Evolutionary conservation across 2,329 filamentous ascomycete species (phyloP).

Genomic region (Exophiala dermatitidis): DNA sequence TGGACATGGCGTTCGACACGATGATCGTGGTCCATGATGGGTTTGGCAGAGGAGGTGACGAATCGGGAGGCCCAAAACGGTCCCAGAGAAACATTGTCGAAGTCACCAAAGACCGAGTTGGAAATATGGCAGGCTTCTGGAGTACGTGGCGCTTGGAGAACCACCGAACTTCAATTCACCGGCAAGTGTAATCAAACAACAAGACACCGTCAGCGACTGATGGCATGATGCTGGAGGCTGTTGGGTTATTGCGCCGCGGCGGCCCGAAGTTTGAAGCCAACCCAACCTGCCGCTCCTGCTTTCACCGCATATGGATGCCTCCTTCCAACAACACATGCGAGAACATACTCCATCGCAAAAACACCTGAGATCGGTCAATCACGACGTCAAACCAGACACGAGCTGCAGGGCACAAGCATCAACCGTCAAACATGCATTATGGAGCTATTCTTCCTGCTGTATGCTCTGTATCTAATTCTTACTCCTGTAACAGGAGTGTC

Average conservation of each 20-base stretch:
- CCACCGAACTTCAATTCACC: neutral
- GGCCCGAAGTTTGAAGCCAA: no score
- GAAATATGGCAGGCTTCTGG: constrained; percentile 15
- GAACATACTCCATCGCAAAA: no score
- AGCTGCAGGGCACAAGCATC: neutral
- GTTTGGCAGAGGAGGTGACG: constrained; percentile 1
- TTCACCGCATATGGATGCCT: no score
- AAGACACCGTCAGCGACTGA: neutral
- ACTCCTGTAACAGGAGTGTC: neutral
- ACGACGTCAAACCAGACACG: neutral
- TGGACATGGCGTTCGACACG: constrained; percentile 14
- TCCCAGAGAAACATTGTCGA: constrained; percentile 12
- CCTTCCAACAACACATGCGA: no score
- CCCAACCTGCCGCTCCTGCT: no score
- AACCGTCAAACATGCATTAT: constrained; percentile 1
- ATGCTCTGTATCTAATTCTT: neutral
- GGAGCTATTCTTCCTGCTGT: neutral
- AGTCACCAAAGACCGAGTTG: constrained; percentile 18
- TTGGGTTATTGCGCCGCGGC: no score
- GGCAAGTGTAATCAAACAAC: neutral
- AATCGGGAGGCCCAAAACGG: neutral
- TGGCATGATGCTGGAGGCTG: no score
- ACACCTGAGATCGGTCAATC: no score
- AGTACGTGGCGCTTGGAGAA: constrained; percentile 3
- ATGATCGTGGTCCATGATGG: constrained; percentile 20